Base-by-base conservation (phyloP, 495 filamentous ascomycete genomes). In the Cryomyces minteri region DNA sequence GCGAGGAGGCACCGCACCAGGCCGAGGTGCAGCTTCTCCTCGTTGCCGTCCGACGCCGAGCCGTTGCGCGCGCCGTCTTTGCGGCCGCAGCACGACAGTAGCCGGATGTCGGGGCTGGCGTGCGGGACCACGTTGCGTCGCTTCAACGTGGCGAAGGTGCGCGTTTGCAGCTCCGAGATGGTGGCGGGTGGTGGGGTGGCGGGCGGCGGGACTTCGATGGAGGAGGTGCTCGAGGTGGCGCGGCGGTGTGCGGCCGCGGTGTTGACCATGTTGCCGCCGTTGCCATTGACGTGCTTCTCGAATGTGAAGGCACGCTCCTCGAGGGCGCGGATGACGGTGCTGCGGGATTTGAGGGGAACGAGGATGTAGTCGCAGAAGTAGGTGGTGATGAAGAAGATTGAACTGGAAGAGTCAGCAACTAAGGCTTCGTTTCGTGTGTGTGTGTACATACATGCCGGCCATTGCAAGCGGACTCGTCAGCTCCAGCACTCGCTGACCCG, bases 291-390 rank as follows among this genome's bases (percentile, higher is more conserved):
- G 71, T 74, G 68, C 45, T 80, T 73, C 54, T 88, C 78, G 51
- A 94, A 88, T 50, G 76, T 72, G 62, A 96, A 96, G 34, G 1
- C 34, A 30, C 79, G 74, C 11, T 73, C 74, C 47, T 88, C 74
- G 10, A 96, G 73, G 0, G 83, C 77, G 41, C 73, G 68, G 37
- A 88, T 76, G 39, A 96, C 88, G 33, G 72, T 74, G 6, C 66
- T 59, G 36, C 81, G 77, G 58, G 76, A 75, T 51, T 79, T 80
- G 36, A 69, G 63, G 4, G 90, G 90, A 4, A 96, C 85, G 12
- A 98, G 69, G 51, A 98, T 93, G 64, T 93, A 98, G 62, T 98
- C 90, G 9, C 84, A 84, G 58, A 93, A 95, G 60, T 98, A 98
- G 25, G 90, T 96, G 0, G 88, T 93, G 56, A 95, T 92, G 68